Percentiles rank a stretch among this genome's conserved stretches.
phyloP scores from a whole-genome alignment of 495 filamentous ascomycete species.

The Daldinia grandis region DNA sequence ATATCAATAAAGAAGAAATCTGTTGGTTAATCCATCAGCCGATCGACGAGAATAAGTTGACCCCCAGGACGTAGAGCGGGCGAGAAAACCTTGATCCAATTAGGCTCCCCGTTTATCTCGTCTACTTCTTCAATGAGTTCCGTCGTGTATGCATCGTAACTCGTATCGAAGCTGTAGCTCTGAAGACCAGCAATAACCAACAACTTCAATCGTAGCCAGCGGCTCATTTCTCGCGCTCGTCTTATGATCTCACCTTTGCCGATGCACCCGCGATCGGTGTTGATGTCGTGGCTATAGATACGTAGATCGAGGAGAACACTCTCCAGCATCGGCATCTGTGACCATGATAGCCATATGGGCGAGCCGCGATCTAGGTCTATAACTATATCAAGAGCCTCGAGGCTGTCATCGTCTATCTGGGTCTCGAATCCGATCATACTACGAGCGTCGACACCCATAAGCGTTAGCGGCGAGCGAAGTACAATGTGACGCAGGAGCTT shows the following conservation, averaged over 20 bases:
- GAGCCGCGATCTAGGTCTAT: constrained; percentile 38
- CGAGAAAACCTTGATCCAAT: constrained; percentile 44
- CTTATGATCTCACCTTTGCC: constrained; percentile 31
- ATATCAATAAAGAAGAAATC: background rate
- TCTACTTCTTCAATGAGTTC: constrained; percentile 26
- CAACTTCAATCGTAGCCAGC: constrained; percentile 34
- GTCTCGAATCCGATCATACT: constrained; percentile 4
- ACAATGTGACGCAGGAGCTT: constrained; percentile 38
- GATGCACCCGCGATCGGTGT: constrained; percentile 36
- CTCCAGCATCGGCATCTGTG: constrained; percentile 39
- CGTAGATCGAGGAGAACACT: constrained; percentile 44
- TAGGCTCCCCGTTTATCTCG: constrained; percentile 36
- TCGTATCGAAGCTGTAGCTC: constrained; percentile 39
- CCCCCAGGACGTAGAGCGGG: constrained; percentile 35
- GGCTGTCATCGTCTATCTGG: background rate
- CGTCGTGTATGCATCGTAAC: constrained; percentile 22
- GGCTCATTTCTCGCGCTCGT: constrained; percentile 40
- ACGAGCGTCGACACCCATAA: constrained; percentile 29
- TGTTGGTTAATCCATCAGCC: constrained; percentile 8
- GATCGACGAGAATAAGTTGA: constrained; percentile 38
- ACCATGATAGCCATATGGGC: constrained; percentile 45
- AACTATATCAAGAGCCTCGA: constrained; percentile 23
- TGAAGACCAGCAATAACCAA: constrained; percentile 44
- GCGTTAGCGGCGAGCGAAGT: constrained; percentile 31
- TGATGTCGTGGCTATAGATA: constrained; percentile 41